Evolutionary conservation across 306 rosid species (phyloP), one percentile per base, ranked within the genome.

Genomic region (Ziziphus jujuba): DNA sequence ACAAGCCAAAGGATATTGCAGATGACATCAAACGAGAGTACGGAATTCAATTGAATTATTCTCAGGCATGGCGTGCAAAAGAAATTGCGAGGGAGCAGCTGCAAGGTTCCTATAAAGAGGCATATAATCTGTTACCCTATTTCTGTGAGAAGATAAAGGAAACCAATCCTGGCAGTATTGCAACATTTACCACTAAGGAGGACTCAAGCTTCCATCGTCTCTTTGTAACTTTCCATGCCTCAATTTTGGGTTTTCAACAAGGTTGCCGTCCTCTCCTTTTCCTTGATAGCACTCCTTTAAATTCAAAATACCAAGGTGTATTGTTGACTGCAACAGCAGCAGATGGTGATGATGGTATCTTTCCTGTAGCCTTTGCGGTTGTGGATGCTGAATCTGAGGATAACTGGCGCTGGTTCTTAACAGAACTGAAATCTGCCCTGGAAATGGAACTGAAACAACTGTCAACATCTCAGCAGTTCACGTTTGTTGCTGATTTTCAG

Each of bases 1-100:
- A 93, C 85, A 93, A 82, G 84, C 98, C 98, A 49, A 93, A 90
- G 90, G 97, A 86, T 80, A 93, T 93, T 16, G 98, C 96, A 16
- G 87, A 86, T 53, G 97, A 90, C 80, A 90, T 93, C 77, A 81
- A 90, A 70, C 87, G 97, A 40, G 98, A 93, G 63, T 93, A 90
- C 65, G 98, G 98, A 62, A 86, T 93, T 71, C 96, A 90, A 61
- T 80, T 93, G 77, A 93, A 90, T 61, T 93, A 93, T 79, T 93
- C 98, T 57, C 97, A 93, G 88, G 98, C 98, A 59, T 90, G 96
- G 97, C 97, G 96, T 48, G 98, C 97, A 6, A 93, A 93, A 81
- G 97, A 90, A 84, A 88, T 93, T 72, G 98, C 97, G 2, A 86
- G 98, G 77, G 96, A 90, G 79, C 97, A 93, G 72, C 95, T 93